Evolutionary conservation across 139 green algal genomes (phyloP), one percentile per base, ranked within the genome.

Genomic region (Trebouxia sp.): DNA sequence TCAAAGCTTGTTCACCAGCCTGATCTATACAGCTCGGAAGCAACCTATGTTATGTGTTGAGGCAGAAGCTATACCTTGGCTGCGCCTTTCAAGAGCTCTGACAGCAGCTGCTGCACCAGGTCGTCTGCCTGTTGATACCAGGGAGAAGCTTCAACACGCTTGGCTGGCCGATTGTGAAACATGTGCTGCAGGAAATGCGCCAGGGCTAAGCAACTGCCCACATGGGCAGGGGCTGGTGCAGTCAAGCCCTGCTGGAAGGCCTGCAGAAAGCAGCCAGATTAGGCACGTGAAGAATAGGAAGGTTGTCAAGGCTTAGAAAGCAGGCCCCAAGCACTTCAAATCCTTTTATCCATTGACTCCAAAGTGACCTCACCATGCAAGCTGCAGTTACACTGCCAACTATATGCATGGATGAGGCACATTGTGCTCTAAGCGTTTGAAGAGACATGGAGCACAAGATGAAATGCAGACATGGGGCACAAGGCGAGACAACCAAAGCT

Each of bases 171-270:
- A 62, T 79, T n/a, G 1, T 56, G 37, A 14, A 82, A 84, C 35
- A 83, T 81, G 26, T 85, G 72, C 45, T 85, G 72, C 42, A 91
- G 32, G 42, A 91, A 88, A 58, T 91, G 86, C 1, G 88, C 87
- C 42, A 87, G n/a, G 35, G 80, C 47, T 56, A 91, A 67, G 14
- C 75, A 55, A 0, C 35, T 39, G 26, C 78, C 83, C 39, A 86
- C 12, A 37, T 82, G 75, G 28, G 50, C 26, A 17, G 82, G 78
- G 38, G 75, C 70, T 65, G 45, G 50, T 37, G 50, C 82, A 35
- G 28, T 20, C 45, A 69, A 55, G n/a, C 47, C 80, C 80, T 83
- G 67, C 15, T 76, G 42, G 69, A 77, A 53, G 11, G 41, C 69
- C 69, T 77, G 41, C n/a, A 41, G 10, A 20, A 30, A 30, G 32